Percentiles rank a stretch among this genome's conserved stretches.
Conservation (phyloP, 148 eudicot species). For the Vaccinium myrtillus region DNA sequence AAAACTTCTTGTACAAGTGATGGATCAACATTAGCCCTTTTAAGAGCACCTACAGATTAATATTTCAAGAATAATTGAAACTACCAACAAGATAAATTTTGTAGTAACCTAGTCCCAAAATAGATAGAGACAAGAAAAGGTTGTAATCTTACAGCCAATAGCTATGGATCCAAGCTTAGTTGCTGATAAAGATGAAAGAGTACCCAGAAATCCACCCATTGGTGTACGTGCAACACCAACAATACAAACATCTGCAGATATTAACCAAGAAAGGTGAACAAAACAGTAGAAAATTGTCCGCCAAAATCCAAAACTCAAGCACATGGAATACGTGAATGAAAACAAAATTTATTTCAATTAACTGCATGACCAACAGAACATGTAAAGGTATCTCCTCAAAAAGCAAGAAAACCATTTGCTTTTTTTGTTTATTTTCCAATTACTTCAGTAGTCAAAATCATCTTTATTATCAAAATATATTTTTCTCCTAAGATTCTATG, state of each 20-base stretch:
- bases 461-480: not conserved
- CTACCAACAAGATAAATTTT: not conserved
- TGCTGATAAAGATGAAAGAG: slow-evolving; percentile 81
- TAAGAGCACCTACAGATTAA: slow-evolving; percentile 68
- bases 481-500: not conserved
- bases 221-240: slow-evolving; percentile 99
- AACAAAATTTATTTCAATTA: not conserved
- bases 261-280: slow-evolving; percentile 8
- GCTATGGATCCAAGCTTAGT: slow-evolving; percentile 91
- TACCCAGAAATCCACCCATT: slow-evolving; percentile 92
- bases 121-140: not conserved
- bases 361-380: not conserved
- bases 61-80: slow-evolving; percentile 1
- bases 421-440: not conserved
- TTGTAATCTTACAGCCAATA: slow-evolving; percentile 58
- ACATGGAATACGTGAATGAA: not conserved
- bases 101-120: not conserved
- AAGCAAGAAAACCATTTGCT: not conserved
- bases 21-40: slow-evolving; percentile 88
- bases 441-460: not conserved
- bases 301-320: not conserved
- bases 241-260: slow-evolving; percentile 78
- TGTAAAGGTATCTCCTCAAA: not conserved
- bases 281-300: not conserved
- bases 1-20: slow-evolving; percentile 91